phyloP scores from a whole-genome alignment of 306 rosid species.

The Quercus ilex region DNA sequence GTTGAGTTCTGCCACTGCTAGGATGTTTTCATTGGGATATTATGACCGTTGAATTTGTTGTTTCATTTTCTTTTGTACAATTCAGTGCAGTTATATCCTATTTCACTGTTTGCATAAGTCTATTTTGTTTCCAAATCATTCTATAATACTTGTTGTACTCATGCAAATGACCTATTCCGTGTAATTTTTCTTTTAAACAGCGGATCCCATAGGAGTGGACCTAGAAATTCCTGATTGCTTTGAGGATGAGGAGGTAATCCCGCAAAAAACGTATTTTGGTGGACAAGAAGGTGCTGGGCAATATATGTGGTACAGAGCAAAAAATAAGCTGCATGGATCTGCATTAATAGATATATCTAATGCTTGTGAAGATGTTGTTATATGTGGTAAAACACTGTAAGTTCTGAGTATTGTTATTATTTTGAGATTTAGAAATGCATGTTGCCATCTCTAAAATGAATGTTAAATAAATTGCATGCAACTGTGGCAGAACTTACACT shows the following conservation, averaged over 20 bases:
- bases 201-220: constrained; percentile 77
- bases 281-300: constrained; percentile 91
- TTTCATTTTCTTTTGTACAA: not conserved
- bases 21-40: too few species aligned
- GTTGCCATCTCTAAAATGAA: constrained; percentile 13
- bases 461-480: constrained; percentile 14
- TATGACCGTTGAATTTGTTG: not conserved
- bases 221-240: constrained; percentile 73
- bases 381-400: constrained; percentile 67
- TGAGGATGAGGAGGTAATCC: constrained; percentile 54
- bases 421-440: constrained; percentile 19
- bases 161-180: not conserved
- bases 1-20: too few species aligned
- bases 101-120: not conserved
- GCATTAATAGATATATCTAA: constrained; percentile 52
- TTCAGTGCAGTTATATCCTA: not conserved
- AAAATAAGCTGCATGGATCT: constrained; percentile 62
- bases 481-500: constrained; percentile 57
- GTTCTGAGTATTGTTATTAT: constrained; percentile 30
- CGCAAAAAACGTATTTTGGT: constrained; percentile 69
- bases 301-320: constrained; percentile 70
- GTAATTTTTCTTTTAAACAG: constrained; percentile 30
- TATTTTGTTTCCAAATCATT: not conserved
- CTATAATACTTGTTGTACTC: not conserved
- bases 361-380: constrained; percentile 47